A percentile compares a stretch with the other conserved stretches of the same genome.
Evolutionary conservation across 148 eudicot genomes (phyloP).

Genomic region (Talinum fruticosum): DNA sequence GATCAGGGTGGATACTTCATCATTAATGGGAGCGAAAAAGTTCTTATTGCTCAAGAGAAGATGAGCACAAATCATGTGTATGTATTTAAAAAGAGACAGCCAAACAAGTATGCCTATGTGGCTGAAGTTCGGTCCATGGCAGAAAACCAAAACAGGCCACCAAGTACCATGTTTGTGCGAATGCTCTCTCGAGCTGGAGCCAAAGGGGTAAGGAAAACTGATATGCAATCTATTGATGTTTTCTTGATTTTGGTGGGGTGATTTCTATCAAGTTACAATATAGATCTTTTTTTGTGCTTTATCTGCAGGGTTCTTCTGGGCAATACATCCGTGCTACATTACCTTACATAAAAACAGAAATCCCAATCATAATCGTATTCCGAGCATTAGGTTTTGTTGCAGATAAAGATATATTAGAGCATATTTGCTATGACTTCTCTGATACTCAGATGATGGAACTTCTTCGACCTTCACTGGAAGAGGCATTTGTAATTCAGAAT

Average conservation of each 20-base stretch:
- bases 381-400: constrained; percentile 98
- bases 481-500: constrained; percentile 98
- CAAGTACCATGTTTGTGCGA: constrained; percentile 95
- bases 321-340: constrained; percentile 95
- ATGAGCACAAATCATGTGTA: constrained; percentile 99
- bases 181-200: constrained; percentile 96
- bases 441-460: constrained; percentile 99
- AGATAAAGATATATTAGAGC: constrained; percentile 95
- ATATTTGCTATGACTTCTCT: constrained; percentile 87
- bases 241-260: neutral
- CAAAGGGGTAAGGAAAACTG: constrained; percentile 71
- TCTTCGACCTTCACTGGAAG: constrained; percentile 93
- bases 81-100: constrained; percentile 97
- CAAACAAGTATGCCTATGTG: constrained; percentile 91
- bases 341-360: constrained; percentile 88
- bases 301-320: constrained; percentile 89
- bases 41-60: constrained; percentile 97
- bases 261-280: neutral
- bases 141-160: constrained; percentile 91
- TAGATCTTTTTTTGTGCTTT: constrained; percentile 4
- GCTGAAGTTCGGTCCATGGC: constrained; percentile 99
- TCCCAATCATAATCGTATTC: constrained; percentile 89
- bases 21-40: constrained; percentile 98
- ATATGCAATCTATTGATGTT: neutral
- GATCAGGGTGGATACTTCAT: constrained; percentile 99